Evolutionary conservation across 2,329 filamentous ascomycete species (phyloP).

Genomic region (Ilyonectria mors-panacis): DNA sequence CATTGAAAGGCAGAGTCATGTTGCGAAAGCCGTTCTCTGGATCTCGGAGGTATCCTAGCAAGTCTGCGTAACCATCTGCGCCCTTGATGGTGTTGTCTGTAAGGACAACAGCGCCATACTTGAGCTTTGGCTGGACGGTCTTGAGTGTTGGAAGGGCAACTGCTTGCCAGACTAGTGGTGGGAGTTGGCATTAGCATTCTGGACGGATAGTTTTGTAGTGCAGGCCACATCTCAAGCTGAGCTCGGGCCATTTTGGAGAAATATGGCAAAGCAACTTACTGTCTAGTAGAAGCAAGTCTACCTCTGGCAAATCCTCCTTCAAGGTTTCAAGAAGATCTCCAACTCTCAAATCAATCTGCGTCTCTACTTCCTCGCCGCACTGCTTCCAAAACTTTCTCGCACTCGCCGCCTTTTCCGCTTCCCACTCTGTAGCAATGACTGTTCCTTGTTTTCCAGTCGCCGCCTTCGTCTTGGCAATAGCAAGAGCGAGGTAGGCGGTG

Average conservation of each 20-base stretch:
- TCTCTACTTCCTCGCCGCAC: constrained; percentile 63
- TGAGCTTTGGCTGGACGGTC: constrained; percentile 61
- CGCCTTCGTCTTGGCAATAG: constrained; percentile 54
- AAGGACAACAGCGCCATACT: constrained; percentile 63
- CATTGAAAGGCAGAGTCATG: constrained; percentile 49
- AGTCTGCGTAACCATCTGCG: constrained; percentile 60
- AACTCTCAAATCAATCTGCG: constrained; percentile 69
- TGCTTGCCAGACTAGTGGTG: constrained; percentile 67
- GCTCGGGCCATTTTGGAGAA: background rate
- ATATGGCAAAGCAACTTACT: constrained; percentile 61
- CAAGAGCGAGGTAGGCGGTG: constrained; percentile 74
- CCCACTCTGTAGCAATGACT: constrained; percentile 74
- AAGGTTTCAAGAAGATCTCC: constrained; percentile 71
- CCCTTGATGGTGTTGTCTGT: constrained; percentile 63
- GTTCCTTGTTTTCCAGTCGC: constrained; percentile 34
- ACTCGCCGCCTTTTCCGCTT: constrained; percentile 64
- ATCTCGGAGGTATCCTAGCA: constrained; percentile 62
- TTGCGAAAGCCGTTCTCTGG: constrained; percentile 64
- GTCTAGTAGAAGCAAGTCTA: constrained; percentile 73
- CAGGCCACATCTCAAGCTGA: background rate
- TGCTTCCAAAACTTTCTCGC: constrained; percentile 69
- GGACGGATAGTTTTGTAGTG: background rate
- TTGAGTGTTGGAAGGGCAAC: constrained; percentile 68
- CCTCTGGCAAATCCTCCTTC: constrained; percentile 60
- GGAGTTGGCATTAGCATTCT: background rate